phyloP scores from a whole-genome alignment of 495 filamentous ascomycete species.

The Aspergillus panamensis region DNA sequence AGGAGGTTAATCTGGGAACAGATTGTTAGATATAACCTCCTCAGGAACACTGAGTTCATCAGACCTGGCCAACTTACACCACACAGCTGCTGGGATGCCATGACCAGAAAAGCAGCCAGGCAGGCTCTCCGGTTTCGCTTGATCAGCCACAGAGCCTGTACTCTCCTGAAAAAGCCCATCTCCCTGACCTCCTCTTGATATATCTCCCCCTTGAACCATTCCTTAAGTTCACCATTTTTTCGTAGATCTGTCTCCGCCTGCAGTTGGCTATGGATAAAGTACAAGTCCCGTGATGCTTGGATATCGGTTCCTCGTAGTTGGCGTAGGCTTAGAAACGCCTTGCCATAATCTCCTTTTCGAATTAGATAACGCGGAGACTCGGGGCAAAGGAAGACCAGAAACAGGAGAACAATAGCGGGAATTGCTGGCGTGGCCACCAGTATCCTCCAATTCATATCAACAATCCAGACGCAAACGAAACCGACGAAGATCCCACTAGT shows the following conservation, averaged over 20 bases:
- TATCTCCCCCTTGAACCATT: conserved; percentile 15
- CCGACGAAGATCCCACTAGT: conserved; percentile 62
- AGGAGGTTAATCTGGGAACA: conserved; percentile 58
- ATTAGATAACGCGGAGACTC: conserved; percentile 62
- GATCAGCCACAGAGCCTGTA: conserved; percentile 48
- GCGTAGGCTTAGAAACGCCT: conserved; percentile 57
- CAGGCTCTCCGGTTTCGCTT: conserved; percentile 61
- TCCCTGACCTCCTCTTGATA: conserved; percentile 16
- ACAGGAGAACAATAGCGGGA: conserved; percentile 60
- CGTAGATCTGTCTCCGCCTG: conserved; percentile 29
- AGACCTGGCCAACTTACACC: conserved; percentile 38
- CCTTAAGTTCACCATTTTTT: background rate
- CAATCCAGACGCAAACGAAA: conserved; percentile 52
- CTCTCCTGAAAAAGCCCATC: conserved; percentile 4
- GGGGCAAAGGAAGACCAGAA: conserved; percentile 66
- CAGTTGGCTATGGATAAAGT: conserved; percentile 64
- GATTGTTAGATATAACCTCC: background rate
- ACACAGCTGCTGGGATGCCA: conserved; percentile 75
- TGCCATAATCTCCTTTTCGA: conserved; percentile 55
- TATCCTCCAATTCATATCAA: conserved; percentile 59
- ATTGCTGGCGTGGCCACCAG: conserved; percentile 68
- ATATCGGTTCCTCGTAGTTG: conserved; percentile 58
- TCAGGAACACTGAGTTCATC: background rate
- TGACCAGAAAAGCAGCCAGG: conserved; percentile 57
- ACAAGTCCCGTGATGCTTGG: conserved; percentile 69